Conservation (phyloP, 2,329 filamentous ascomycete species). For the Claviceps africana region DNA sequence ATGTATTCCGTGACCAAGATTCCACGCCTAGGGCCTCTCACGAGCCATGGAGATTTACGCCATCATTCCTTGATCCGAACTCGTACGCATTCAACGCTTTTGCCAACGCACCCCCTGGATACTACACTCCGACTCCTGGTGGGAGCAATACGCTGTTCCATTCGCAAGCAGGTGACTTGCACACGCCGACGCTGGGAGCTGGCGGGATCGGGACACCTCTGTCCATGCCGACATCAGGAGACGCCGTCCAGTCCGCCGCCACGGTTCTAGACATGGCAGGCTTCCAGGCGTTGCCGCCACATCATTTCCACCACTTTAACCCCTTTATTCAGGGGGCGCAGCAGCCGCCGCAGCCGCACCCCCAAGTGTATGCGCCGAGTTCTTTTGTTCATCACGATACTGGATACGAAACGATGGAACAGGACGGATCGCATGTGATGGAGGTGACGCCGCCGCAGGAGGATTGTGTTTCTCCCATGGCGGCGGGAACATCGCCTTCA, state of each 20-base stretch:
- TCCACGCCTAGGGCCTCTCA: conserved; percentile 67
- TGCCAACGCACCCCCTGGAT: conserved; percentile 64
- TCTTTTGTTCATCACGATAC: conserved; percentile 70
- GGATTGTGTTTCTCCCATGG: conserved; percentile 40
- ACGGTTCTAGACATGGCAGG: conserved; percentile 50
- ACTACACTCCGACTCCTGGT: conserved; percentile 79
- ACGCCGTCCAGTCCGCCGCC: conserved; percentile 45
- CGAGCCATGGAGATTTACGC: conserved; percentile 78
- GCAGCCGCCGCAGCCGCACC: conserved; percentile 32
- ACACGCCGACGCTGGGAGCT: conserved; percentile 64
- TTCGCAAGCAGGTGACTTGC: conserved; percentile 70
- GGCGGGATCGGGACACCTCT: conserved; percentile 69
- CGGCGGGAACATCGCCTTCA: conserved; percentile 24
- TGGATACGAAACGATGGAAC: conserved; percentile 65
- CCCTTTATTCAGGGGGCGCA: conserved; percentile 53
- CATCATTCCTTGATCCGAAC: conserved; percentile 75
- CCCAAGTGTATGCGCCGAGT: conserved; percentile 57
- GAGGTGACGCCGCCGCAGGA: conserved; percentile 37
- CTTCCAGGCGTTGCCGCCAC: conserved; percentile 49
- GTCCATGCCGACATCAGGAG: conserved; percentile 59
- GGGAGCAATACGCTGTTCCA: conserved; percentile 71
- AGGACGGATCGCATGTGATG: conserved; percentile 53
- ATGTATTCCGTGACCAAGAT: conserved; percentile 53
- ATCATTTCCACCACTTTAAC: conserved; percentile 53
- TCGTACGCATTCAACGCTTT: conserved; percentile 70